These are phyloP conservation scores for Triticum urartu DNA, from an alignment of 176 grass and related monocot genomes.

Conservation along the genomic window DNA sequence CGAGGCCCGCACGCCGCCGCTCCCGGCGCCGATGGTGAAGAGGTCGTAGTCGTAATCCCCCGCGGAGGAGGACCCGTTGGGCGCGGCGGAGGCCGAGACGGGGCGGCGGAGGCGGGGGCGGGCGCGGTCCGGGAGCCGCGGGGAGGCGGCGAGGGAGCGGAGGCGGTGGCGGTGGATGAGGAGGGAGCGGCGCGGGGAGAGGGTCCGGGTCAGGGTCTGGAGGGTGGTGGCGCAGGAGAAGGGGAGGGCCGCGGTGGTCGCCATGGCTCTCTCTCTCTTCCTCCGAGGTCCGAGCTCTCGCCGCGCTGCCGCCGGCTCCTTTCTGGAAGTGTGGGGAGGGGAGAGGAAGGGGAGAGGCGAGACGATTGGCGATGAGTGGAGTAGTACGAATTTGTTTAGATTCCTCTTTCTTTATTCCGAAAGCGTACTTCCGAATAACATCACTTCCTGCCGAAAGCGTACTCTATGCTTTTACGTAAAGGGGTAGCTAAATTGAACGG, in stretches of 20 bases:
- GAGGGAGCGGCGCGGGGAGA: constrained; percentile 32
- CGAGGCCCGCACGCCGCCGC: constrained; percentile 85
- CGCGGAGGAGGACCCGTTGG: constrained; percentile 36
- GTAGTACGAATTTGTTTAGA: background rate
- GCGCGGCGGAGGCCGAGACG: constrained; percentile 18
- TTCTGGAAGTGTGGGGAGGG: constrained; percentile 19
- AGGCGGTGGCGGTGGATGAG: constrained; percentile 26
- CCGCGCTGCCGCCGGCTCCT: constrained; percentile 2
- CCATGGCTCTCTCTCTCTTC: constrained; percentile 25
- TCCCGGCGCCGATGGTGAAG: constrained; percentile 91
- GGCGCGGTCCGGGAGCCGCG: constrained; percentile 12
- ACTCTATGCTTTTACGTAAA: background rate
- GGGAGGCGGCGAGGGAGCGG: constrained; percentile 28
- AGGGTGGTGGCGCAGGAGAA: constrained; percentile 61
- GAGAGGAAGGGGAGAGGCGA: background rate
- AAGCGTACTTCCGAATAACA: background rate
- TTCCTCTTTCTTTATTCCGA: background rate
- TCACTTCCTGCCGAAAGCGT: background rate
- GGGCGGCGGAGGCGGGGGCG: constrained; percentile 20
- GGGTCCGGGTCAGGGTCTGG: constrained; percentile 43
- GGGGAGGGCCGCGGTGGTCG: constrained; percentile 38
- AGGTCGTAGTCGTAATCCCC: constrained; percentile 80
- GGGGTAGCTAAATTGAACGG: no score
- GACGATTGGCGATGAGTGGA: constrained; percentile 36
- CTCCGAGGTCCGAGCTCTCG: constrained; percentile 14